Percentiles rank a stretch among this genome's conserved stretches.
Conservation (phyloP, 371 early-diverging fungal genomes). For the Lichtheimia hyalospora region DNA sequence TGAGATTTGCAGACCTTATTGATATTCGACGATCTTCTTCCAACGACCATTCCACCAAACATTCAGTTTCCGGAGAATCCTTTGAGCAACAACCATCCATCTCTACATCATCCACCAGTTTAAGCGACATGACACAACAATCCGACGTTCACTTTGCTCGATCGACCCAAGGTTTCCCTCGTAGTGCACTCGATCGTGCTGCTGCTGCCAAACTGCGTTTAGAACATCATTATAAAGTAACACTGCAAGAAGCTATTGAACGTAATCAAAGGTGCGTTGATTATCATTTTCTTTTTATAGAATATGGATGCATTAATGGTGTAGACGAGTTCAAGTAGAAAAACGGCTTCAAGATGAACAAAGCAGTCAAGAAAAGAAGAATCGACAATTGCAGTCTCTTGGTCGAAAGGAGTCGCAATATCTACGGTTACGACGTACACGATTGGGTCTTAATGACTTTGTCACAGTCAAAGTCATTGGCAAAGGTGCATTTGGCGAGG, state of each 20-base stretch:
- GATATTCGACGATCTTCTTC: too few species aligned
- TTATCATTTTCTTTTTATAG: too few species aligned
- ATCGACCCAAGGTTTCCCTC: conserved; percentile 69
- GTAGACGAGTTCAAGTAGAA: conserved; percentile 80
- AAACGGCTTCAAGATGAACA: conserved; percentile 68
- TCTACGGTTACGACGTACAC: conserved; percentile 86
- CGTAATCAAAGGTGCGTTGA: conserved; percentile 69
- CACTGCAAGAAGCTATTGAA: conserved; percentile 87
- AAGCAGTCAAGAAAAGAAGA: conserved; percentile 86
- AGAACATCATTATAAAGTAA: conserved; percentile 85
- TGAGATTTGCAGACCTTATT: too few species aligned
- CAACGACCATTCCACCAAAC: too few species aligned
- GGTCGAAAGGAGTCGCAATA: conserved; percentile 93
- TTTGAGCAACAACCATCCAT: background rate
- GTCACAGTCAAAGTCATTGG: conserved; percentile 98
- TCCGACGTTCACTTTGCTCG: conserved; percentile 40
- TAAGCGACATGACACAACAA: conserved; percentile 4
- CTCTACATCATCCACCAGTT: conserved; percentile 3
- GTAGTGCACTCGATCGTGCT: conserved; percentile 79
- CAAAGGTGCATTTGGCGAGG: conserved; percentile 99
- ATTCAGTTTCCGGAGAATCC: too few species aligned
- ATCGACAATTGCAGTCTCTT: conserved; percentile 73
- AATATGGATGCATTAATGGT: too few species aligned
- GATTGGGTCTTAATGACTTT: conserved; percentile 95
- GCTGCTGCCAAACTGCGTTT: conserved; percentile 85